These are phyloP conservation scores for Larix kaempferi DNA, from an alignment of 75 land plant species.

Conservation along the genomic window DNA sequence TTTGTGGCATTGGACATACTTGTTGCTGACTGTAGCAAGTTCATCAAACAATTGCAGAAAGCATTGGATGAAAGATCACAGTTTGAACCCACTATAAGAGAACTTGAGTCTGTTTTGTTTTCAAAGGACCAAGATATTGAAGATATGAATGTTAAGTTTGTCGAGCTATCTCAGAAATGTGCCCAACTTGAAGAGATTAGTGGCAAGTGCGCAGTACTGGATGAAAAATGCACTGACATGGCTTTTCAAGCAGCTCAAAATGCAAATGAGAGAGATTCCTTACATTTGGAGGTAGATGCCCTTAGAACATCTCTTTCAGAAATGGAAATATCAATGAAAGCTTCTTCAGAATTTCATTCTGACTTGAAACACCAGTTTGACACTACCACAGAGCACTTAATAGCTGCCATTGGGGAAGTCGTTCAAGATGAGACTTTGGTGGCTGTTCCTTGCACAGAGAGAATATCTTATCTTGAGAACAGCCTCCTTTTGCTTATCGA, in stretches of 20 bases:
- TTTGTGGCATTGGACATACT: neutral
- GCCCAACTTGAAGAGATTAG: slow-evolving; percentile 20
- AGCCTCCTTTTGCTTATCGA: slow-evolving; percentile 33
- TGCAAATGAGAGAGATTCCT: slow-evolving; percentile 8
- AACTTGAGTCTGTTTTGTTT: slow-evolving; percentile 33
- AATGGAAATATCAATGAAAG: slow-evolving; percentile 20
- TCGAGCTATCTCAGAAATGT: neutral
- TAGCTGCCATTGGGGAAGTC: slow-evolving; percentile 14
- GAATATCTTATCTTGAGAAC: slow-evolving; percentile 28
- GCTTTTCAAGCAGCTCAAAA: neutral
- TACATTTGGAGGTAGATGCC: slow-evolving; percentile 6
- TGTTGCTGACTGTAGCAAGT: slow-evolving; percentile 9
- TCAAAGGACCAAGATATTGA: slow-evolving; percentile 22
- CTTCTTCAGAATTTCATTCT: slow-evolving; percentile 10
- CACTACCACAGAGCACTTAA: slow-evolving; percentile 10
- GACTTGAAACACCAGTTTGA: slow-evolving; percentile 5
- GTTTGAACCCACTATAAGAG: slow-evolving; percentile 18
- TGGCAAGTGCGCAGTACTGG: slow-evolving; percentile 22
- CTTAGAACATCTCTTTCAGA: slow-evolving; percentile 2
- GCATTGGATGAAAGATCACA: slow-evolving; percentile 30
- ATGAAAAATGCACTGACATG: neutral
- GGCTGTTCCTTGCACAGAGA: slow-evolving; percentile 11
- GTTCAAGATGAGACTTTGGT: slow-evolving; percentile 7
- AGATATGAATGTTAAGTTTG: slow-evolving; percentile 16
- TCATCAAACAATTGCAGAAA: slow-evolving; percentile 22